These are phyloP conservation scores for Penicillium diatomitis DNA, from an alignment of 495 filamentous ascomycete genomes.

Conservation along the genomic window DNA sequence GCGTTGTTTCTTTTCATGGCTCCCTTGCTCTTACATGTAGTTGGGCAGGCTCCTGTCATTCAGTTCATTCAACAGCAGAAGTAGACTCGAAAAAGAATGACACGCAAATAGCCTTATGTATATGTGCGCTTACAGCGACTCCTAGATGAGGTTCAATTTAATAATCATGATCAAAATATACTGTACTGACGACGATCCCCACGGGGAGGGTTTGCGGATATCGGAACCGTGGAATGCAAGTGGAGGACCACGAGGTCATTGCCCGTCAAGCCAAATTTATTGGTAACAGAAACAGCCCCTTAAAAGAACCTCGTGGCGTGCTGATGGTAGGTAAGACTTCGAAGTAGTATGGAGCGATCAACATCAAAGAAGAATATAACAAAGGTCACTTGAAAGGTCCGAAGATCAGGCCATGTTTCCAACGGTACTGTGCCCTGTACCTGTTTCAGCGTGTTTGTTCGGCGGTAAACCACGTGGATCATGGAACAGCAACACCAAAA, in stretches of 20 bases:
- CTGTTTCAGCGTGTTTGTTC: neutral
- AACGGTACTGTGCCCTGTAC: too few relatives aligned
- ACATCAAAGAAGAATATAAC: neutral
- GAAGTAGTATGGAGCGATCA: neutral
- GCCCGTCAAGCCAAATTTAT: neutral
- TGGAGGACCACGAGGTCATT: constrained; percentile 18
- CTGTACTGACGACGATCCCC: constrained; percentile 5
- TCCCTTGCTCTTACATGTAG: neutral
- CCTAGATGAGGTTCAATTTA: too few relatives aligned
- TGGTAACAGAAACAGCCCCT: neutral
- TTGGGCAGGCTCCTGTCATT: too few relatives aligned
- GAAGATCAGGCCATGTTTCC: too few relatives aligned
- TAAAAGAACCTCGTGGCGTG: neutral
- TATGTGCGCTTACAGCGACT: too few relatives aligned
- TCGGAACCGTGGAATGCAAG: constrained; percentile 25
- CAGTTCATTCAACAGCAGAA: too few relatives aligned
- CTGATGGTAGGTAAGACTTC: too few relatives aligned
- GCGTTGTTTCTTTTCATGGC: neutral
- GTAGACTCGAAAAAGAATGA: too few relatives aligned
- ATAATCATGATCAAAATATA: neutral
- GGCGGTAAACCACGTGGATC: constrained; percentile 37
- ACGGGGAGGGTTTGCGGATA: constrained; percentile 13
- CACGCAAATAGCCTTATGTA: too few relatives aligned
- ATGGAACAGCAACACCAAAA: constrained; percentile 15
- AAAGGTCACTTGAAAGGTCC: too few relatives aligned